A percentile compares a stretch with the other conserved stretches of the same genome.
Evolutionary conservation across 2,329 filamentous ascomycete genomes (phyloP).

Genomic region (Talaromyces atroroseus): DNA sequence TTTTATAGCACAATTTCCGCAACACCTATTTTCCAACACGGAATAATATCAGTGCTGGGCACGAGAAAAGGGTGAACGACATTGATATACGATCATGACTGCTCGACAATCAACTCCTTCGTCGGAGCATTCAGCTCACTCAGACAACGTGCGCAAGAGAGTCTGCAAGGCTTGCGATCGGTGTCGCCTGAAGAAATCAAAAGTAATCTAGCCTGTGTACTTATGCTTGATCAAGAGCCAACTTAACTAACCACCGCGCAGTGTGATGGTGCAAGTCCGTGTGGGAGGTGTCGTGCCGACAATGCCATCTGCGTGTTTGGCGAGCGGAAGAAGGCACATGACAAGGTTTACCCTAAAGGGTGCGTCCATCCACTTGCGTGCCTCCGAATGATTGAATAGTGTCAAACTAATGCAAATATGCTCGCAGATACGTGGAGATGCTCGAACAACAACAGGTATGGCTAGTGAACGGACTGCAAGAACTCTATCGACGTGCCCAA

Average conservation of each 20-base stretch:
- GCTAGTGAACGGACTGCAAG: conserved; percentile 56
- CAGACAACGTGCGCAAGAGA: conserved; percentile 52
- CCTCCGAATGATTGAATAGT: not conserved
- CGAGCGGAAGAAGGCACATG: conserved; percentile 60
- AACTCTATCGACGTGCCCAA: conserved; percentile 52
- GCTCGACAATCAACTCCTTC: conserved; percentile 36
- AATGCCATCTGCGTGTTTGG: conserved; percentile 62
- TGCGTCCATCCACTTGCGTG: conserved; percentile 30
- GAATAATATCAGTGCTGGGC: not conserved
- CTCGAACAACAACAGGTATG: conserved; percentile 61
- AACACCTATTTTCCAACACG: not conserved
- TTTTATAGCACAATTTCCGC: not conserved
- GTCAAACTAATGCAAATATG: not conserved
- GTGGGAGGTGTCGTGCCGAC: conserved; percentile 57
- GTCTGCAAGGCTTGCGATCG: conserved; percentile 64
- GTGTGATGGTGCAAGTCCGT: conserved; percentile 59
- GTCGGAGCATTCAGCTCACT: conserved; percentile 35
- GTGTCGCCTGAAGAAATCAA: conserved; percentile 62
- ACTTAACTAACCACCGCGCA: conserved; percentile 17
- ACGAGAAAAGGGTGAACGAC: not conserved
- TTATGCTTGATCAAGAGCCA: not conserved
- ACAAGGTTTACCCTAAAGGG: conserved; percentile 65
- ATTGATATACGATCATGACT: conserved; percentile 24
- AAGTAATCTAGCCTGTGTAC: conserved; percentile 41
- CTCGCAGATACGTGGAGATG: conserved; percentile 57